Evolutionary conservation across 1,284 basidiomycete genomes (phyloP).

Genomic region (Hortiboletus rubellus): DNA sequence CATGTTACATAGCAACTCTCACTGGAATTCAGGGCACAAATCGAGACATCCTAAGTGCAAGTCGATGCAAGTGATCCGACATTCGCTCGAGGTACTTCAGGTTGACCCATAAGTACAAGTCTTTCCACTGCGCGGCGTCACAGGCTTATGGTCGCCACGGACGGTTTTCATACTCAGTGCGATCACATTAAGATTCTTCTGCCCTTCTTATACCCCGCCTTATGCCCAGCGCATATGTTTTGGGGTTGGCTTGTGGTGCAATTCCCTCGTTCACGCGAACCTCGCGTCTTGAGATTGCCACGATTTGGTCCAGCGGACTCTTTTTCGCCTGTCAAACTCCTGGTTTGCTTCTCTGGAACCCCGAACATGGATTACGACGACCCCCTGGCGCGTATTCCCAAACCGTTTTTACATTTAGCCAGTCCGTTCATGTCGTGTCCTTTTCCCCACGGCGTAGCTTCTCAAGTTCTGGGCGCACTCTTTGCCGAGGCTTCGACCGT

Average conservation of each 20-base stretch:
- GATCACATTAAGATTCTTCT: slow-evolving; percentile 1
- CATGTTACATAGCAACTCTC: not conserved
- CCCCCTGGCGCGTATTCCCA: not conserved
- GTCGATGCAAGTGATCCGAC: not conserved
- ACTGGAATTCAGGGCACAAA: not conserved
- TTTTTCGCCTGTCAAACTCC: slow-evolving; percentile 2
- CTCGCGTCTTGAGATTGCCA: not conserved
- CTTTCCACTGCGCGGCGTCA: not conserved
- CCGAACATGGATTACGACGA: slow-evolving; percentile 5
- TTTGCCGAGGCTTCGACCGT: slow-evolving; percentile 12
- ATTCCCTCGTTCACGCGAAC: slow-evolving; percentile 4
- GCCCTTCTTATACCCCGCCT: not conserved
- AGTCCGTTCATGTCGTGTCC: not conserved
- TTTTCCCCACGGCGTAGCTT: slow-evolving; percentile 24
- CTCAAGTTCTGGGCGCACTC: slow-evolving; percentile 1
- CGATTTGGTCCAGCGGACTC: not conserved
- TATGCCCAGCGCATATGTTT: not conserved
- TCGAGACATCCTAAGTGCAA: not conserved
- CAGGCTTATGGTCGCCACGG: not conserved
- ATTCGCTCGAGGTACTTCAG: not conserved
- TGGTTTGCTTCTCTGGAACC: not conserved
- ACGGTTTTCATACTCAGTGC: not conserved
- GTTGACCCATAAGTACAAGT: not conserved
- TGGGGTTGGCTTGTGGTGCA: too few relatives aligned
- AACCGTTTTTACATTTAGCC: not conserved